Conservation (phyloP, 2,329 filamentous ascomycete species). For the Penicillium brevicompactum region DNA sequence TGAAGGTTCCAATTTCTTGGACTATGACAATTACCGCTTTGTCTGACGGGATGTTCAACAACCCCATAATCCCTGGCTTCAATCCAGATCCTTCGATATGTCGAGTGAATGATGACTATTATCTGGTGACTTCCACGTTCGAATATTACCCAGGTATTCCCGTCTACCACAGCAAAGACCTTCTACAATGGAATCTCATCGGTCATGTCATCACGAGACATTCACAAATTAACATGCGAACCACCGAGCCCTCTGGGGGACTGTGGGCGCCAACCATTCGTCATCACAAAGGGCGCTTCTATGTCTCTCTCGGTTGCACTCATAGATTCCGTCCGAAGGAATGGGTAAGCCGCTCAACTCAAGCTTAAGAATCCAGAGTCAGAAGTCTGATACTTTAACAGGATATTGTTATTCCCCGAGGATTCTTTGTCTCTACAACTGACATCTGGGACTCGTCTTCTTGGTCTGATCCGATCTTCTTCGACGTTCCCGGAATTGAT, state of each 20-base stretch:
- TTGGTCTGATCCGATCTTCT: slow-evolving; percentile 54
- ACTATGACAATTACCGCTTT: background rate
- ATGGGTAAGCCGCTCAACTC: slow-evolving; percentile 51
- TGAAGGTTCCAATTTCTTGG: background rate
- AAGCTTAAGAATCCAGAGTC: background rate
- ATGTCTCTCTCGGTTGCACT: slow-evolving; percentile 38
- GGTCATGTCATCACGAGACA: slow-evolving; percentile 25
- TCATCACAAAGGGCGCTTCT: slow-evolving; percentile 49
- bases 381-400: background rate
- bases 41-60: slow-evolving; percentile 40
- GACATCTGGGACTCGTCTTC: slow-evolving; percentile 24
- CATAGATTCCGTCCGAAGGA: slow-evolving; percentile 52
- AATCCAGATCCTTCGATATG: slow-evolving; percentile 62
- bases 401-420: slow-evolving; percentile 61
- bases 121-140: slow-evolving; percentile 62
- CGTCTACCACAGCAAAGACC: slow-evolving; percentile 57
- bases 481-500: slow-evolving; percentile 56
- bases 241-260: slow-evolving; percentile 29
- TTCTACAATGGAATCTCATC: slow-evolving; percentile 39
- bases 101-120: slow-evolving; percentile 54
- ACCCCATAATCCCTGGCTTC: slow-evolving; percentile 61
- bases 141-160: slow-evolving; percentile 62
- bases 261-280: slow-evolving; percentile 51
- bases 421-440: slow-evolving; percentile 58
- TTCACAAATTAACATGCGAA: slow-evolving; percentile 26